Conservation (phyloP, 1,284 basidiomycete species). For the Apiotrichum gracile region DNA sequence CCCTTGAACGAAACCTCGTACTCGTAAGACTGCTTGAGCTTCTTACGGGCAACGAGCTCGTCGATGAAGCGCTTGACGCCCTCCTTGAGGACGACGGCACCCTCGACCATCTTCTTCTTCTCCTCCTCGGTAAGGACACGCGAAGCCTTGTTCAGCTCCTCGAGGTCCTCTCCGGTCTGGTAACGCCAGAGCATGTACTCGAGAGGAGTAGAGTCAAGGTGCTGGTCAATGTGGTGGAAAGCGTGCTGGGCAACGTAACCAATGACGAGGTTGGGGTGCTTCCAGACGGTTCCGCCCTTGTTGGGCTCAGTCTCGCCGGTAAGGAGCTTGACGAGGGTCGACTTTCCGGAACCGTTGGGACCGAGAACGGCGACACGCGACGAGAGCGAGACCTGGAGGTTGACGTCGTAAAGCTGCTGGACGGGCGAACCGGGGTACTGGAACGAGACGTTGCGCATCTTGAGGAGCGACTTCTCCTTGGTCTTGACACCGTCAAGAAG, state of each 20-base stretch:
- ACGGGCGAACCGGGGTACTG: constrained; percentile 81
- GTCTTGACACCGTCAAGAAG: constrained; percentile 99
- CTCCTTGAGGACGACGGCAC: constrained; percentile 75
- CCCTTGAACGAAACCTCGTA: constrained; percentile 94
- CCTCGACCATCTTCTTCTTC: constrained; percentile 94
- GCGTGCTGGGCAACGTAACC: constrained; percentile 98
- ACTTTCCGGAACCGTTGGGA: constrained; percentile 97
- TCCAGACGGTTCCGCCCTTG: constrained; percentile 95
- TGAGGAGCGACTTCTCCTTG: constrained; percentile 94
- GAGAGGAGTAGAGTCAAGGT: constrained; percentile 95
- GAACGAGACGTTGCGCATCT: constrained; percentile 97
- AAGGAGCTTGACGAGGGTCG: constrained; percentile 71
- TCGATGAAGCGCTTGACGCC: constrained; percentile 93
- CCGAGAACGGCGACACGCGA: constrained; percentile 95
- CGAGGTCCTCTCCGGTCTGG: constrained; percentile 97
- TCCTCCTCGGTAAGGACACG: constrained; percentile 85
- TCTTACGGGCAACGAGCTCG: constrained; percentile 86
- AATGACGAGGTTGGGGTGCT: constrained; percentile 98
- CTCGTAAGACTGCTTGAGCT: constrained; percentile 98
- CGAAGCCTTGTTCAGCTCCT: constrained; percentile 88
- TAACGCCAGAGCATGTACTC: constrained; percentile 99
- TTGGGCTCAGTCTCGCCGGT: constrained; percentile 97
- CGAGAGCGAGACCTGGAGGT: constrained; percentile 91
- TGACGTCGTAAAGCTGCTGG: constrained; percentile 91
- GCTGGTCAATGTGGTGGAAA: constrained; percentile 97